Evolutionary conservation across 352 stramenopile species (phyloP).

Genomic region (Globisporangium megalacanthum): DNA sequence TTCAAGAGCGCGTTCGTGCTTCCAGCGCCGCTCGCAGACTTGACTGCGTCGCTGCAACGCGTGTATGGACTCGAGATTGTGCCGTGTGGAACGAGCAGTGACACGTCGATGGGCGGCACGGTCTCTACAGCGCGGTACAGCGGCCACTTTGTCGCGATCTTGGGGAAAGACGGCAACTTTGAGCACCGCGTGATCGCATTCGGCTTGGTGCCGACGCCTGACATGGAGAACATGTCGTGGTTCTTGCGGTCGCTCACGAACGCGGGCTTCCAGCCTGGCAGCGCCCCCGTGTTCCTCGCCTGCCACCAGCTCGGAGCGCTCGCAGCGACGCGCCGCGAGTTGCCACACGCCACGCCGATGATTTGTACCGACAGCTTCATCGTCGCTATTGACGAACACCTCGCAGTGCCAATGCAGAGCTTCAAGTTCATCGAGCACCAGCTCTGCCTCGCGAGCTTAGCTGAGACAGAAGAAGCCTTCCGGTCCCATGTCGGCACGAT

Average conservation of each 20-base stretch:
- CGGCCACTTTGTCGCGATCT: constrained; percentile 49
- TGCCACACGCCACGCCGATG: constrained; percentile 54
- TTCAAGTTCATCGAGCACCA: constrained; percentile 53
- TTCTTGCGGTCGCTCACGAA: constrained; percentile 55
- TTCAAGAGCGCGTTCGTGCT: constrained; percentile 74
- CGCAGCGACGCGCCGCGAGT: constrained; percentile 45
- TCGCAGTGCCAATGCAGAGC: constrained; percentile 53
- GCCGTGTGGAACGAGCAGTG: constrained; percentile 30
- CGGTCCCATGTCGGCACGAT: constrained; percentile 1
- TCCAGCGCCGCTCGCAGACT: constrained; percentile 42
- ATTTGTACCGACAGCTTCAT: constrained; percentile 68
- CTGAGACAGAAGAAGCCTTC: constrained; percentile 15
- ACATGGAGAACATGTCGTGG: constrained; percentile 73
- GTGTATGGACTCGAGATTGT: constrained; percentile 70
- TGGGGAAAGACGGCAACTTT: constrained; percentile 68
- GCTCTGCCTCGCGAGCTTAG: constrained; percentile 44
- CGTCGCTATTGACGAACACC: constrained; percentile 53
- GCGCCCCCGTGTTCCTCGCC: constrained; percentile 49
- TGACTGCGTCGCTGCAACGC: constrained; percentile 52
- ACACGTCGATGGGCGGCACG: constrained; percentile 14
- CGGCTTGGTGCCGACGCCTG: constrained; percentile 50
- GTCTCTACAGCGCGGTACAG: constrained; percentile 24
- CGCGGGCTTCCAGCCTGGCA: constrained; percentile 42
- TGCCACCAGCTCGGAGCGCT: constrained; percentile 56
- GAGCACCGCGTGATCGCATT: constrained; percentile 66